These are phyloP conservation scores for Mycosphaerella sp. DNA, from an alignment of 2,329 filamentous ascomycete species.

Conservation along the genomic window DNA sequence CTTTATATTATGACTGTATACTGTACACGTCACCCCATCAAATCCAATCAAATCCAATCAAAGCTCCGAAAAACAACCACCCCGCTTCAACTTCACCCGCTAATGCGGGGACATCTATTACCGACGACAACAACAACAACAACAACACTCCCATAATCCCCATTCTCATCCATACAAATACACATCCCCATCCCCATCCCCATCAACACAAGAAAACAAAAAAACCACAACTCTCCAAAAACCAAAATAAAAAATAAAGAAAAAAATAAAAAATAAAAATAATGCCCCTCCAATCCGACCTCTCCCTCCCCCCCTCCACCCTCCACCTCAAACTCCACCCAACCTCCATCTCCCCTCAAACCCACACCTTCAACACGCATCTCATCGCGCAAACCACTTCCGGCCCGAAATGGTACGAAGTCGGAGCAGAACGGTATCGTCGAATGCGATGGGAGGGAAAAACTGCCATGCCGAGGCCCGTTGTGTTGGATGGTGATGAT, in stretches of 20 bases:
- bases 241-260: too few relatives aligned
- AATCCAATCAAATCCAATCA: too few relatives aligned
- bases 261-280: background rate
- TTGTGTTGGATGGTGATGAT: constrained; percentile 44
- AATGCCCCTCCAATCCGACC: constrained; percentile 24
- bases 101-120: background rate
- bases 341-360: constrained; percentile 36
- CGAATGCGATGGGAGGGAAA: constrained; percentile 50
- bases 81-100: background rate
- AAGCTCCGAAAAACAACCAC: background rate
- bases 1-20: too few relatives aligned
- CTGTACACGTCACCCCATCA: background rate
- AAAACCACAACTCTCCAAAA: too few relatives aligned
- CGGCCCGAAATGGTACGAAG: constrained; percentile 49
- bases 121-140: background rate
- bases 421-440: constrained; percentile 50
- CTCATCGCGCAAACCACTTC: constrained; percentile 39
- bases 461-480: constrained; percentile 39
- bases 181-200: background rate
- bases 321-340: constrained; percentile 38
- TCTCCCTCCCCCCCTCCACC: constrained; percentile 27
- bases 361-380: constrained; percentile 41
- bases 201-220: background rate
- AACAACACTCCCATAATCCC: background rate
- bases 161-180: background rate